Evolutionary conservation across 1,139 yeast species (phyloP), one percentile per base, ranked within the genome.

Genomic region (Lodderomyces orthopsilosis): DNA sequence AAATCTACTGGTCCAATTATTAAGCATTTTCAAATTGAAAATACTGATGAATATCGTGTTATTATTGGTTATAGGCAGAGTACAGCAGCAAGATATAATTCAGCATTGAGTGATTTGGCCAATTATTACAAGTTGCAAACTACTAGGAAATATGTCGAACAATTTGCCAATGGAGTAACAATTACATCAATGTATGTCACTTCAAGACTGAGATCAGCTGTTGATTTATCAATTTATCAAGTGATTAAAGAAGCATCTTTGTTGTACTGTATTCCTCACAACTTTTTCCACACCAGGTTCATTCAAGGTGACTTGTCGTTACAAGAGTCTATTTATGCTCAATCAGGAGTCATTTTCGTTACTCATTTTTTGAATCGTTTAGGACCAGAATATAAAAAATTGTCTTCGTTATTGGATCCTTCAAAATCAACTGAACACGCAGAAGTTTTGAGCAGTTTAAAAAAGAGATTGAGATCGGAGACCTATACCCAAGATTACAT

Each of bases 271-370:
- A 79, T 93, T 53, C 98, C 98, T 38, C 85, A 86, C 65, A 88
- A 89, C 58, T 76, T 79, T 56, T 91, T 91, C 74, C 85, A 84
- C 55, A 74, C 77, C 43, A 75, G 83, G 48, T 91, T 91, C 61
- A 83, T 85, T 51, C 66, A 74, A 45, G 87, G 94, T 45, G 83
- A 83, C 52, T 77, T 91, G 64, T 90, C 97, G 1, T 81, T 94
- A 56, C 98, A 93, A 67, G 98, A 93, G 68, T 81, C 93, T 41
- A 84, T 91, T 50, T 93, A 93, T 62, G 95, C 98, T 37, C 98
- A 93, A 65, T 85, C 90, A 59, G 96, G 93, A 54, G 87, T 88
- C 43, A 87, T 90, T 48, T 93, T 93, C 59, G 95, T 89, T 41
- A 85, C 95, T 40, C 98, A 93, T 65, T 93, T 93, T 68, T 78